Conservation (phyloP, 1,284 basidiomycete species). For the Fistulina hepatica region DNA sequence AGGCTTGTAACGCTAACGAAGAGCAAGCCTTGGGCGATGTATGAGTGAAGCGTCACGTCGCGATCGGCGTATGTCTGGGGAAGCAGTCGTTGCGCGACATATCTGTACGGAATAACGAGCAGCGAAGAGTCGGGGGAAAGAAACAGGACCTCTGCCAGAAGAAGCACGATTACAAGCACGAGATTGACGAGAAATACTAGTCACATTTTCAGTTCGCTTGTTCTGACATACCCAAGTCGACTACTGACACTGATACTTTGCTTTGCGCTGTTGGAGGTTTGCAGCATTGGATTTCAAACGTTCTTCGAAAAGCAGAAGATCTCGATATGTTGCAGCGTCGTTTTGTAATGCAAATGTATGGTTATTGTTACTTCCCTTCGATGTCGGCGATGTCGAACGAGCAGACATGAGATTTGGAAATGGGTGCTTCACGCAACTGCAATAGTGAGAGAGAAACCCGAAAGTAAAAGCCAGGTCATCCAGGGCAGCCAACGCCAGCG, state of each 20-base stretch:
- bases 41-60: conserved; percentile 48
- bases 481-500: too few relatives aligned
- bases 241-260: conserved; percentile 77
- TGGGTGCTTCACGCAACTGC: too few relatives aligned
- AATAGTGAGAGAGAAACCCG: too few relatives aligned
- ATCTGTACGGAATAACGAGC: conserved; percentile 51
- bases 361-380: too few relatives aligned
- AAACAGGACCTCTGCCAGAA: conserved; percentile 58
- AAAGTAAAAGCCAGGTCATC: too few relatives aligned
- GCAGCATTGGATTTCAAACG: conserved; percentile 89
- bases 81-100: conserved; percentile 36
- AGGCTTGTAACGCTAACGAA: conserved; percentile 85
- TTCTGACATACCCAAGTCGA: neutral
- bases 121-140: conserved; percentile 50
- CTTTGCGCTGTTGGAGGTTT: conserved; percentile 69
- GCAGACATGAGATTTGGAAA: conserved; percentile 30
- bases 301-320: conserved; percentile 92
- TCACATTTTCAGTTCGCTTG: conserved; percentile 1
- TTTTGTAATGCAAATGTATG: conserved; percentile 50
- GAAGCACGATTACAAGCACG: conserved; percentile 54
- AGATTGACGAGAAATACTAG: conserved; percentile 72
- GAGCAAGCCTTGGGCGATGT: conserved; percentile 64
- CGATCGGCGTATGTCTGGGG: conserved; percentile 37
- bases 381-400: conserved; percentile 30
- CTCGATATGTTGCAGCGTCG: conserved; percentile 73